Evolutionary conservation across 2,329 filamentous ascomycete species (phyloP), one percentile per base, ranked within the genome.

Genomic region (Neurospora sp.): DNA sequence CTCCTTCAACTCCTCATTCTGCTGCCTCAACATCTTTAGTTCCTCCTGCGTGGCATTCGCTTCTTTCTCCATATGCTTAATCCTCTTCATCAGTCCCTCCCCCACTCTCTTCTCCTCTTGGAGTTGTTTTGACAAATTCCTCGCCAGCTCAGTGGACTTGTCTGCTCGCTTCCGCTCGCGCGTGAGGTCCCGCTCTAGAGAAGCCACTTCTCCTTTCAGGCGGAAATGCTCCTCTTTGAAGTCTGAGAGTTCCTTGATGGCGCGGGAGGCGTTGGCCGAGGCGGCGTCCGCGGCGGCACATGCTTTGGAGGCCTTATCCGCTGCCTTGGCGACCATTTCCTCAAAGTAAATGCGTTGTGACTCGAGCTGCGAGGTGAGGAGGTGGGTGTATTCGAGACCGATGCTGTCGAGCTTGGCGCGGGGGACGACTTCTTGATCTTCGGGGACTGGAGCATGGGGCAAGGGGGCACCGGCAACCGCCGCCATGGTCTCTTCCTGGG

Each of bases 301-400:
- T 0, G 94, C 93, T 76, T 91, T 88, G 1, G 90, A 86, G 0
- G 94, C 94, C 81, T 98, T 98, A 79, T 97, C 93, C 0, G 91
- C 93, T 0, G 93, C 93, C 73, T 96, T 93, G 76, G 90, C 91
- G 68, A 99, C 87, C 78, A 97, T 89, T 75, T 97, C 95, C 78
- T 98, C 95, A 75, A 97, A 99, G 80, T 98, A 99, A 0, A 92
- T 86, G 10, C 96, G 88, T 79, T 99, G 96, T 62, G 91, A 93
- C 78, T 98, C 96, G 2, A 99, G 88, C 77, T 99, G 96, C 71
- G 90, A 94, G 3, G 93, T 96, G 11, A 99, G 87, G 1, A 99
- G 87, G 77, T 97, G 94, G 0, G 95, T 96, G 79, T 98, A 99
- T 81, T 99, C 96, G 74, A 96, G 86, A 38, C 93, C 93, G 78